A percentile compares a stretch with the other conserved stretches of the same genome.
Evolutionary conservation across 352 stramenopile species (phyloP).

Genomic region (Globisporangium radiosum): DNA sequence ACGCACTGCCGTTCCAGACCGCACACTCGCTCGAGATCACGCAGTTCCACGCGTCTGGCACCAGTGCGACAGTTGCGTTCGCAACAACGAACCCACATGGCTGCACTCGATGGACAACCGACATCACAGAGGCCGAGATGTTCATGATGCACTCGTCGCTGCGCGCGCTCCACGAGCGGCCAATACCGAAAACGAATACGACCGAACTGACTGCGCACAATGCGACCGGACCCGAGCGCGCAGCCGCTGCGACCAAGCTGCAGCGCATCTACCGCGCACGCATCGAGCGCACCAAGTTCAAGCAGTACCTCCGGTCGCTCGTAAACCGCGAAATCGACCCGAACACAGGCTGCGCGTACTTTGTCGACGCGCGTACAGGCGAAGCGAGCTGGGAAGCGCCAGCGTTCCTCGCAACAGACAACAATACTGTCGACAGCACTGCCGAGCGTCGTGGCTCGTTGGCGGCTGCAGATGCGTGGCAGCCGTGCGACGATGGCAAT

Average conservation of each 20-base stretch:
- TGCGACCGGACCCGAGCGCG: constrained; percentile 55
- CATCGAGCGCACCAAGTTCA: constrained; percentile 59
- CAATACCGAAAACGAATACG: constrained; percentile 5
- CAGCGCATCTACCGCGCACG: constrained; percentile 65
- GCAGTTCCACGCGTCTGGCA: constrained; percentile 22
- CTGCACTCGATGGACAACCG: constrained; percentile 33
- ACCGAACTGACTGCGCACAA: constrained; percentile 43
- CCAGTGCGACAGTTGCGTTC: constrained; percentile 37
- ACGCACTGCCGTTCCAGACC: constrained; percentile 33
- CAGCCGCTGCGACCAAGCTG: constrained; percentile 47
- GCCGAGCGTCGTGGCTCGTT: background rate
- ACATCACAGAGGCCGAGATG: constrained; percentile 52
- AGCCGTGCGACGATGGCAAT: constrained; percentile 49
- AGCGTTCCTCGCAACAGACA: constrained; percentile 7
- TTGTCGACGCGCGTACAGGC: constrained; percentile 59
- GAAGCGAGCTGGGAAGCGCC: constrained; percentile 51
- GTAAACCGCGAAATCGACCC: constrained; percentile 48
- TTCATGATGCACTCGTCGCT: constrained; percentile 44
- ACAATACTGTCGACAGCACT: constrained; percentile 5
- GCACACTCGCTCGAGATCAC: constrained; percentile 60
- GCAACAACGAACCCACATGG: constrained; percentile 21
- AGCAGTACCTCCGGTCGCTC: constrained; percentile 40
- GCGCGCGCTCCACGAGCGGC: constrained; percentile 30
- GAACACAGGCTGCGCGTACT: constrained; percentile 39
- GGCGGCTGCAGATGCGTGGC: constrained; percentile 26